Evolutionary conservation across 1,284 basidiomycete genomes (phyloP), one percentile per base, ranked within the genome.

Genomic region (Cryptococcus sp.): DNA sequence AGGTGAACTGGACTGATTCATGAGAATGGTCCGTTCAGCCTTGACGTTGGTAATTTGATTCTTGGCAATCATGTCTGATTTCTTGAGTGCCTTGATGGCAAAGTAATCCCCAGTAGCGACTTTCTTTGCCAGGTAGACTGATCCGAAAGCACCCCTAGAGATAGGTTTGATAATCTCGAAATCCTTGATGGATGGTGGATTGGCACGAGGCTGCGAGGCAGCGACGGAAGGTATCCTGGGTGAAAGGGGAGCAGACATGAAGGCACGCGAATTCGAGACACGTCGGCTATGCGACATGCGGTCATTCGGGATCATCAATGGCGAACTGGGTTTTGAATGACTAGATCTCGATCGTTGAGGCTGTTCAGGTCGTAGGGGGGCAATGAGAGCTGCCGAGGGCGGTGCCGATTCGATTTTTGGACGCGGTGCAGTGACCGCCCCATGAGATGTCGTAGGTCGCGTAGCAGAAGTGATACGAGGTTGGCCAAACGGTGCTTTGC

Each of bases 1-100:
- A n/a, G 96, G 93, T 11, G 93, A 97, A 75, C 97, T 92, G 0
- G 96, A 89, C 74, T 98, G 94, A 71, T 92, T 94, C 96, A 98
- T 98, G 61, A 99, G 81, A 67, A 99, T 98, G 84, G 94, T 98
- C 52, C 96, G 83, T 78, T 99, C 96, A 2, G 96, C 96, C 77
- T 98, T 98, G 74, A 98, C 94, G 70, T 98, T 99, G 51, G 96
- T 98, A 75, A 99, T 96, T 76, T 99, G 96, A 78, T 98, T 98
- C 82, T 99, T 99, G 45, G 96, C 91, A 70, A 99, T 98, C 96
- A 99, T 99, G 77, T 99, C 96, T 24, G 92, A 91, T 79, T 99
- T 99, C 78, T 96, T 98, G 63, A 98, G 78, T 31, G 98, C 92
- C 77, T 99, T 99, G 83, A 99, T 96, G 24, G 96, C 96, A 77